Percentiles rank a stretch among this genome's conserved stretches.
phyloP scores from a whole-genome alignment of 2,329 filamentous ascomycete species.

The Cladosporium oxysporum region DNA sequence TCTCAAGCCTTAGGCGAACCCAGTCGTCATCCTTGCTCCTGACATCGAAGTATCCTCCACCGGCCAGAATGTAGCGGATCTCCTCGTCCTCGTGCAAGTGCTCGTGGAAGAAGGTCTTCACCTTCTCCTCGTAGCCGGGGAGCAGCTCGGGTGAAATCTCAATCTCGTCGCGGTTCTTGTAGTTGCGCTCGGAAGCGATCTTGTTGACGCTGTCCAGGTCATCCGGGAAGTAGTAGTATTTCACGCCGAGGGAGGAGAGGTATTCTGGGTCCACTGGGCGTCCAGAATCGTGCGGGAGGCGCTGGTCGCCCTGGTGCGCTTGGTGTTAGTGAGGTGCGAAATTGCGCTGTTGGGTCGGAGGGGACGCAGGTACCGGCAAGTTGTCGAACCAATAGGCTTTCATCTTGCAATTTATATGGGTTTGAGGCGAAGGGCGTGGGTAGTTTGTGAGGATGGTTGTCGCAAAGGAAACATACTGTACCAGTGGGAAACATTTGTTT shows the following conservation, averaged over 20 bases:
- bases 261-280: constrained; percentile 64
- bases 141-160: constrained; percentile 82
- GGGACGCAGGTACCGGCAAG: constrained; percentile 51
- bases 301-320: constrained; percentile 80
- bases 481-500: constrained; percentile 4
- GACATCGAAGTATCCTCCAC: constrained; percentile 91
- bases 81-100: constrained; percentile 98
- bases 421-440: not conserved
- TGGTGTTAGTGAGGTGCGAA: constrained; percentile 17
- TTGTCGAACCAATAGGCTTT: constrained; percentile 74
- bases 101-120: constrained; percentile 91
- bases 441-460: not conserved
- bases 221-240: constrained; percentile 69
- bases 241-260: constrained; percentile 74
- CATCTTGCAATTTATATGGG: constrained; percentile 50
- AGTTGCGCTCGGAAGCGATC: constrained; percentile 73
- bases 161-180: constrained; percentile 95
- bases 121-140: constrained; percentile 87
- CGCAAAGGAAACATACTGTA: not conserved
- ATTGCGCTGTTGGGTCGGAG: not conserved
- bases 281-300: constrained; percentile 84
- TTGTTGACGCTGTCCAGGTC: constrained; percentile 67
- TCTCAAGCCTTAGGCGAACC: constrained; percentile 82
- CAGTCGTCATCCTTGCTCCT: constrained; percentile 79
- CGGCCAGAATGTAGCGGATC: constrained; percentile 90